These are phyloP conservation scores for Urtica urens DNA, from an alignment of 306 rosid genomes.

Conservation along the genomic window DNA sequence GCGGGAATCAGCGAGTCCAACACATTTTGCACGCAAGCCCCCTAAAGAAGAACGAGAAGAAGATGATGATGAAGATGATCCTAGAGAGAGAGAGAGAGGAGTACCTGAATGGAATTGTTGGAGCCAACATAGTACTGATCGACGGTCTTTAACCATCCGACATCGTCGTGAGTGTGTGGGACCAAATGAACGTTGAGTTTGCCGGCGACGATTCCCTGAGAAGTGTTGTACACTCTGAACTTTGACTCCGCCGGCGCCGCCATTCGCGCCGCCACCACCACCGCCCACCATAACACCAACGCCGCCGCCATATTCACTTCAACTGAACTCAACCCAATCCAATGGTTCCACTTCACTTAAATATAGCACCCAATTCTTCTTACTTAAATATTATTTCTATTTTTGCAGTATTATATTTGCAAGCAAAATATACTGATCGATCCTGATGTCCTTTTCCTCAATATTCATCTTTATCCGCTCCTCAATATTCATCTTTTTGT, in stretches of 20 bases:
- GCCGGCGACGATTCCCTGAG: constrained; percentile 24
- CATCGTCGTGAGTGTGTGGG: constrained; percentile 48
- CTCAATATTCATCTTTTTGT: too few relatives aligned
- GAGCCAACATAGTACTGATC: constrained; percentile 55
- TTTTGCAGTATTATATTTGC: too few relatives aligned
- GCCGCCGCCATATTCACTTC: neutral
- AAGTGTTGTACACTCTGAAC: constrained; percentile 31
- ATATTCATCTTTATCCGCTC: too few relatives aligned
- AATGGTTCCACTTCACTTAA: too few relatives aligned
- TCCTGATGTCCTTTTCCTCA: too few relatives aligned
- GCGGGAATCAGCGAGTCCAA: constrained; percentile 42
- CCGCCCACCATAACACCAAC: neutral
- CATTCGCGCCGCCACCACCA: neutral
- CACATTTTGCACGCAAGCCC: constrained; percentile 44
- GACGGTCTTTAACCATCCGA: constrained; percentile 53
- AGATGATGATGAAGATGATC: neutral
- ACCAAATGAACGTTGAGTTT: constrained; percentile 48
- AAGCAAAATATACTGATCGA: too few relatives aligned
- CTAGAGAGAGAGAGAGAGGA: neutral
- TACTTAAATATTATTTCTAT: too few relatives aligned
- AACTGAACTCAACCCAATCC: too few relatives aligned
- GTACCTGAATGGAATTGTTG: constrained; percentile 46
- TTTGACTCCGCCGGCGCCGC: constrained; percentile 16
- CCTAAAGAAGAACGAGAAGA: constrained; percentile 5
- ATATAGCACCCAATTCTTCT: too few relatives aligned